Evolutionary conservation across 257 asterid genomes (phyloP).

Genomic region (Petunia secreta): DNA sequence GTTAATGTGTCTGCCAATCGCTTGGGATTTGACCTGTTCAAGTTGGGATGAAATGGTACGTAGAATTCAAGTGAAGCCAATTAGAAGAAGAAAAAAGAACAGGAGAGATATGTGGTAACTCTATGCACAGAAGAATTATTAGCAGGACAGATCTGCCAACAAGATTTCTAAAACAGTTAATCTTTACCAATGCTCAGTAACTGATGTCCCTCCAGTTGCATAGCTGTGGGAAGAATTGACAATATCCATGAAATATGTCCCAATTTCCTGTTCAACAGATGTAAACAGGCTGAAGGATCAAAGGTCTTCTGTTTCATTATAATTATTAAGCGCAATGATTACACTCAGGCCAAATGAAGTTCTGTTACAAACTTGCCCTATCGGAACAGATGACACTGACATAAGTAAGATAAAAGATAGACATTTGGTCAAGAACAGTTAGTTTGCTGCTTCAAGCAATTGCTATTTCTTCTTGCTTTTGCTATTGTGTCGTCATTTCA

Average conservation of each 20-base stretch:
- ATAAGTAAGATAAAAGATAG: too few species aligned
- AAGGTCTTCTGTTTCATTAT: too few species aligned
- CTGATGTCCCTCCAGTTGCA: constrained; percentile 96
- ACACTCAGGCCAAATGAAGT: too few species aligned
- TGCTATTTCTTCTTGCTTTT: too few species aligned
- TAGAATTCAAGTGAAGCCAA: background rate
- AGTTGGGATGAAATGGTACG: background rate
- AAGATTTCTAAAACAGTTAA: background rate
- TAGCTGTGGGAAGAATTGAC: constrained; percentile 82
- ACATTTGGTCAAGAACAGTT: too few species aligned
- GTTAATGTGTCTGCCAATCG: constrained; percentile 58
- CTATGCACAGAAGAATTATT: background rate
- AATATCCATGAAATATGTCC: constrained; percentile 69
- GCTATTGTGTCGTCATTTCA: too few species aligned
- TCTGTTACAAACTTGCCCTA: too few species aligned
- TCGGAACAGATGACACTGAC: too few species aligned
- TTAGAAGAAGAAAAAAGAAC: background rate
- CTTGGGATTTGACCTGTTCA: constrained; percentile 67
- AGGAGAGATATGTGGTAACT: background rate
- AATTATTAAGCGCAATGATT: background rate
- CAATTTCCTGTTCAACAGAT: constrained; percentile 63
- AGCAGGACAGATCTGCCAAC: background rate
- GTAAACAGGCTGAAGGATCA: too few species aligned
- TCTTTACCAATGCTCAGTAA: constrained; percentile 62
- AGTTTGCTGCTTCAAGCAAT: too few species aligned